These are phyloP conservation scores for Miamiensis avidus DNA, from an alignment of 169 alveolate genomes.

Conservation along the genomic window DNA sequence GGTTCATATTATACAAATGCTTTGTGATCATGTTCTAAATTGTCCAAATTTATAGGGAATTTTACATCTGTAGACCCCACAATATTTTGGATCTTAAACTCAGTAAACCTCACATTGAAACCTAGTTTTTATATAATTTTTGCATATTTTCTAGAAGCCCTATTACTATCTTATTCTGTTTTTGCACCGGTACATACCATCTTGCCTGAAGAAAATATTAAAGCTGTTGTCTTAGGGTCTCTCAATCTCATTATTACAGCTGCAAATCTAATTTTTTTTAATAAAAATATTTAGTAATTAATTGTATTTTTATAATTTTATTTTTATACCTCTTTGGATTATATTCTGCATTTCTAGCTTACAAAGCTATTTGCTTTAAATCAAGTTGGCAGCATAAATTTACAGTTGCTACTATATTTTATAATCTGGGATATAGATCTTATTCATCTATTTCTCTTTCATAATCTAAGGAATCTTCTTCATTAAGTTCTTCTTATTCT, in stretches of 20 bases:
- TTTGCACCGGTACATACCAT: conserved; percentile 97
- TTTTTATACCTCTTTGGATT: conserved; percentile 65
- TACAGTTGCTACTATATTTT: conserved; percentile 96
- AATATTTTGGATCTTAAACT: conserved; percentile 96
- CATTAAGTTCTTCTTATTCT: not conserved
- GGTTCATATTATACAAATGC: conserved; percentile 97
- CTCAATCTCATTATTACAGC: conserved; percentile 96
- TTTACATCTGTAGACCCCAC: conserved; percentile 98
- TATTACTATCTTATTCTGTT: conserved; percentile 89
- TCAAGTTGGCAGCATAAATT: conserved; percentile 90
- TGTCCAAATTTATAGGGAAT: conserved; percentile 97
- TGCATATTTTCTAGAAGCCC: conserved; percentile 95
- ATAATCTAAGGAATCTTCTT: not conserved
- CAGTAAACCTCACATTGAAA: conserved; percentile 87
- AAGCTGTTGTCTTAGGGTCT: conserved; percentile 97
- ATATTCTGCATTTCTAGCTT: conserved; percentile 96
- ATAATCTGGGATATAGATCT: conserved; percentile 84
- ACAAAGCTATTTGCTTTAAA: conserved; percentile 91
- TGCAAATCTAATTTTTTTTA: conserved; percentile 78
- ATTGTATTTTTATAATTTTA: too few relatives aligned
- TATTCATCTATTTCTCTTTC: conserved; percentile 29
- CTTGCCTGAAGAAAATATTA: conserved; percentile 95
- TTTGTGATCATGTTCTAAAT: conserved; percentile 91
- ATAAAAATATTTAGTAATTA: too few relatives aligned
- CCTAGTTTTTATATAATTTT: conserved; percentile 92